Percentiles rank a stretch among this genome's conserved stretches.
Conservation (phyloP, 768 basidiomycete genomes). For the Mycena capillaripes region DNA sequence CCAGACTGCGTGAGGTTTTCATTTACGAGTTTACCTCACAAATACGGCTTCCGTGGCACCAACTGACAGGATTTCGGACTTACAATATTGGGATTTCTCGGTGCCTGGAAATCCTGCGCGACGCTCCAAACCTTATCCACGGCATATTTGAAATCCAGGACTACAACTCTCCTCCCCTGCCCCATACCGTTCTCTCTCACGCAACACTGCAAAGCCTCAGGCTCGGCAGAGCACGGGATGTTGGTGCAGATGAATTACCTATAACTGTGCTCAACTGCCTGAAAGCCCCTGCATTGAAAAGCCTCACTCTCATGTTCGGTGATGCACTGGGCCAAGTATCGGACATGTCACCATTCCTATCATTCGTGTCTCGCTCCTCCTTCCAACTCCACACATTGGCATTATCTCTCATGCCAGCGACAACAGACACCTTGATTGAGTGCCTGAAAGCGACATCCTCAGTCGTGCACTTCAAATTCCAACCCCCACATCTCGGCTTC, state of each 20-base stretch:
- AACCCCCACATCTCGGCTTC: neutral
- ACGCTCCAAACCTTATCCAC: neutral
- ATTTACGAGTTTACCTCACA: neutral
- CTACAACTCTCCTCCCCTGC: neutral
- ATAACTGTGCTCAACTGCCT: constrained; percentile 1
- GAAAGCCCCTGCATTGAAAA: constrained; percentile 8
- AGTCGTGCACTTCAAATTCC: neutral
- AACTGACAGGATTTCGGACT: neutral
- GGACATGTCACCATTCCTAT: neutral
- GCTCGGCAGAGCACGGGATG: neutral
- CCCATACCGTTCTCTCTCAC: neutral
- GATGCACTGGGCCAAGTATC: neutral
- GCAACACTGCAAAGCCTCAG: neutral
- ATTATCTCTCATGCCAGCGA: neutral
- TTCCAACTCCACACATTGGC: neutral
- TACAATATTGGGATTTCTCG: no score
- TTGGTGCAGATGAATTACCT: neutral
- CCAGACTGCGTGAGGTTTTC: neutral
- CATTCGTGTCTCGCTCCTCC: constrained; percentile 9
- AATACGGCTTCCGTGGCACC: neutral
- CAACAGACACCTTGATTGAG: neutral
- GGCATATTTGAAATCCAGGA: neutral
- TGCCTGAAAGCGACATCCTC: constrained; percentile 1
- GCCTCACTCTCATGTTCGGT: neutral
- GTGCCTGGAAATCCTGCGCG: neutral